Evolutionary conservation across 371 early-diverging fungal genomes (phyloP).

Genomic region (Mortierella sp.): DNA sequence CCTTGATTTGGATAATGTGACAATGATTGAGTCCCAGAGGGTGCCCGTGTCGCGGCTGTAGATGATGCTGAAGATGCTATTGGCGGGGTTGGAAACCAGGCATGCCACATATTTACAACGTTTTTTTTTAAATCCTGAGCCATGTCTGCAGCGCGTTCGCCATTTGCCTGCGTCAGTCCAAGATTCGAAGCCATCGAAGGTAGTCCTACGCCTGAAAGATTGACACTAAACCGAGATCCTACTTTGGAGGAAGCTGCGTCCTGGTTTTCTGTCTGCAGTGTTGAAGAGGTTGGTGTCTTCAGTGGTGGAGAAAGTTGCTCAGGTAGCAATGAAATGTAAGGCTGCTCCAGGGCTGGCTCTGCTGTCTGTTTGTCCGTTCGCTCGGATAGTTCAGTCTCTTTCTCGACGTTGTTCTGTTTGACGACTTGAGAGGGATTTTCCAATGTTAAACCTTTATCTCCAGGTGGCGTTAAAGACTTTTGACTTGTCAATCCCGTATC

Average conservation of each 20-base stretch:
- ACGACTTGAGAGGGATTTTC: not conserved
- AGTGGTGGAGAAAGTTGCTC: not conserved
- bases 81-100: constrained; percentile 45
- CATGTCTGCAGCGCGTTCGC: constrained; percentile 56
- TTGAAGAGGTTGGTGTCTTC: not conserved
- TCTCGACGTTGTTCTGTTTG: not conserved
- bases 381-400: not conserved
- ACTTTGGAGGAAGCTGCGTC: constrained; percentile 15
- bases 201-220: constrained; percentile 45
- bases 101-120: constrained; percentile 54
- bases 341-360: not conserved
- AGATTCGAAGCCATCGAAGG: constrained; percentile 48
- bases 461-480: not conserved
- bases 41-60: constrained; percentile 16
- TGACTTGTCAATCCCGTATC: not conserved
- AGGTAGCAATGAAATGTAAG: not conserved
- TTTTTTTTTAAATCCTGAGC: constrained; percentile 54
- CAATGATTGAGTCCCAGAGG: constrained; percentile 43
- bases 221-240: constrained; percentile 49
- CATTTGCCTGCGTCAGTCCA: constrained; percentile 48
- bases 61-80: constrained; percentile 13
- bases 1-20: constrained; percentile 27
- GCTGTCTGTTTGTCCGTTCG: not conserved
- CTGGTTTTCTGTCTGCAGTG: constrained; percentile 14
- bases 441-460: not conserved